Evolutionary conservation across 495 filamentous ascomycete genomes (phyloP), one percentile per base, ranked within the genome.

Genomic region (Penicillium coprophilum): DNA sequence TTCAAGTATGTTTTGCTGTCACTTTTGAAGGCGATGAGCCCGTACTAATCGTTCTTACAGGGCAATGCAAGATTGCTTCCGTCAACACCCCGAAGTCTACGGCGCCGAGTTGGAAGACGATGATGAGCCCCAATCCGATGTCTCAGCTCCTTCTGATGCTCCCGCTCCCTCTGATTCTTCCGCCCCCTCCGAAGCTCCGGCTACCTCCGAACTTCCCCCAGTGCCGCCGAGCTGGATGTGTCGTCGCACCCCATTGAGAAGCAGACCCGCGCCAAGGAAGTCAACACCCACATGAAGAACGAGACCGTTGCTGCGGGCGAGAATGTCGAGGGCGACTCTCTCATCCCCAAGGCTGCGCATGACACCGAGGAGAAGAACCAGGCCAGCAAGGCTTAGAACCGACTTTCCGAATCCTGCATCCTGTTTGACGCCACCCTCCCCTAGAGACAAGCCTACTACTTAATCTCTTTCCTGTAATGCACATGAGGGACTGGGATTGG

Each of bases 31-130:
- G 21, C 10, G 28, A 23, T 17, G 8, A 17, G 20, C 28, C 3
- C 21, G 44, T 57, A 17, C 55, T 65, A 32, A 65, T 27, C 11
- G 39, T n/a, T 53, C 53, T 24, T 10, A 57, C 63, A 94, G 89
- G 78, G 83, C 77, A 57, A 98, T 98, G 94, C 94, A 98, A 81
- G 86, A 93, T 67, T 98, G 94, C 77, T 98, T 98, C 82, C 80
- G 91, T 39, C 70, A 85, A 68, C 85, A 97, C 70, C 94, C 94
- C 30, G 94, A 97, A 28, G 77, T 94, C 46, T 97, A 98, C 74
- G 91, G 89, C 49, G 80, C 86, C n/a, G 94, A 97, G 68, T 78
- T 97, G 19, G 87, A 89, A 46, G 91, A 89, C 38, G 90, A 95
- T 24, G 91, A 94, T n/a, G 82, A 79, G 10, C 69, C 75, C 19